These are phyloP conservation scores for Ceratocystis albifundus DNA, from an alignment of 2,329 filamentous ascomycete genomes.

Conservation along the genomic window DNA sequence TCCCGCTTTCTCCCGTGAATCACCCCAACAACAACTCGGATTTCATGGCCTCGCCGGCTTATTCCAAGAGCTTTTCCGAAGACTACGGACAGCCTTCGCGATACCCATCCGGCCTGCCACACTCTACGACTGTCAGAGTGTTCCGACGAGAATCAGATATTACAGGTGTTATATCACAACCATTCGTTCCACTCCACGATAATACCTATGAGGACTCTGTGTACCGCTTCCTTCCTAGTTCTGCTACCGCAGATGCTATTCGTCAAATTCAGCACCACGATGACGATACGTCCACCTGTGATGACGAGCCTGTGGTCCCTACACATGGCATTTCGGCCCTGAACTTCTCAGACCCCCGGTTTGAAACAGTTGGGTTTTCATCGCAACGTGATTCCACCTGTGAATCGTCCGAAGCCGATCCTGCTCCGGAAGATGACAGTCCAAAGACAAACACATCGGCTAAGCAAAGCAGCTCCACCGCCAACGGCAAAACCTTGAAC, in stretches of 20 bases:
- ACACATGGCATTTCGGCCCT: constrained; percentile 22
- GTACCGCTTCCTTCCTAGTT: constrained; percentile 31
- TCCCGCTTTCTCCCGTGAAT: constrained; percentile 21
- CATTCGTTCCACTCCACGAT: constrained; percentile 14
- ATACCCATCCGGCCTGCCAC: constrained; percentile 10
- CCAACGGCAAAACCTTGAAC: constrained; percentile 36
- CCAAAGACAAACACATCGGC: neutral
- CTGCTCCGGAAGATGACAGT: constrained; percentile 26
- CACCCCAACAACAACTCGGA: constrained; percentile 6
- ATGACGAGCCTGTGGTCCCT: constrained; percentile 26
- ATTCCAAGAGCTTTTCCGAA: constrained; percentile 30
- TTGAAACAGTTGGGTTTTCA: constrained; percentile 24
- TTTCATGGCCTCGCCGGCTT: constrained; percentile 5
- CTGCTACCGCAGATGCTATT: constrained; percentile 26
- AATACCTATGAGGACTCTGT: constrained; percentile 31
- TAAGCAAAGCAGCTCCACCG: constrained; percentile 27
- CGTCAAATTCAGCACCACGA: constrained; percentile 29
- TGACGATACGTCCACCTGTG: constrained; percentile 29
- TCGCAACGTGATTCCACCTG: constrained; percentile 34
- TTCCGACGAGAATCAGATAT: constrained; percentile 36
- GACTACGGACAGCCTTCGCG: constrained; percentile 29
- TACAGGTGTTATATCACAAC: constrained; percentile 11
- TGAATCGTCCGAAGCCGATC: constrained; percentile 32
- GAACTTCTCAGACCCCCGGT: constrained; percentile 1
- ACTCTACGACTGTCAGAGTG: constrained; percentile 29